phyloP scores from a whole-genome alignment of 108 stramenopile species.

The Skeletonema marinoi region DNA sequence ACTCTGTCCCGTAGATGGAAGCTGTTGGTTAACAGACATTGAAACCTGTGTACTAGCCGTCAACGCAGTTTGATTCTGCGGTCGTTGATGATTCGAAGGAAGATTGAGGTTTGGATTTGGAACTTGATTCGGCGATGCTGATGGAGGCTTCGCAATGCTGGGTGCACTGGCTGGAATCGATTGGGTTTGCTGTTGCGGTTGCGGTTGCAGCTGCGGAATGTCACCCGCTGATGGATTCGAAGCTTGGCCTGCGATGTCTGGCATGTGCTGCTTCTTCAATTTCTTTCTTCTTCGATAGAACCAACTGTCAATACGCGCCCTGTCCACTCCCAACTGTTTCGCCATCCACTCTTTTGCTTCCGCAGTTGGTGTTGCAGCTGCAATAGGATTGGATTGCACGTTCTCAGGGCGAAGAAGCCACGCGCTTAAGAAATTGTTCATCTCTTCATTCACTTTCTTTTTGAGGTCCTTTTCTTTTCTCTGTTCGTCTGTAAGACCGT shows the following conservation, averaged over 20 bases:
- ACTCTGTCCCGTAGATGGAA: background rate
- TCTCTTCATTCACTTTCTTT: background rate
- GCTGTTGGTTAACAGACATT: background rate
- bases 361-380: slow-evolving; percentile 5
- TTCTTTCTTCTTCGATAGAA: slow-evolving; percentile 27
- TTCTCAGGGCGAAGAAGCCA: slow-evolving; percentile 3
- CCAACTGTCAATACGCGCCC: slow-evolving; percentile 25
- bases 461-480: background rate
- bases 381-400: background rate
- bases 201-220: background rate
- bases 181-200: background rate
- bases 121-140: background rate
- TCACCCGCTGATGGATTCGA: background rate
- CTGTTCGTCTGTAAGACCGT: background rate
- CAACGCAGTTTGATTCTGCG: background rate
- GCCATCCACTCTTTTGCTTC: slow-evolving; percentile 14
- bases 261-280: slow-evolving; percentile 13
- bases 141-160: background rate
- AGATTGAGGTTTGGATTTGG: background rate
- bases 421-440: background rate
- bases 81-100: background rate
- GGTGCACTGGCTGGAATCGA: background rate
- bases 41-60: background rate
- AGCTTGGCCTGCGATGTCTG: background rate
- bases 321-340: slow-evolving; percentile 8